A percentile compares a stretch with the other conserved stretches of the same genome.
phyloP scores from a whole-genome alignment of 352 stramenopile genomes.

The Phytopythium helicoides region DNA sequence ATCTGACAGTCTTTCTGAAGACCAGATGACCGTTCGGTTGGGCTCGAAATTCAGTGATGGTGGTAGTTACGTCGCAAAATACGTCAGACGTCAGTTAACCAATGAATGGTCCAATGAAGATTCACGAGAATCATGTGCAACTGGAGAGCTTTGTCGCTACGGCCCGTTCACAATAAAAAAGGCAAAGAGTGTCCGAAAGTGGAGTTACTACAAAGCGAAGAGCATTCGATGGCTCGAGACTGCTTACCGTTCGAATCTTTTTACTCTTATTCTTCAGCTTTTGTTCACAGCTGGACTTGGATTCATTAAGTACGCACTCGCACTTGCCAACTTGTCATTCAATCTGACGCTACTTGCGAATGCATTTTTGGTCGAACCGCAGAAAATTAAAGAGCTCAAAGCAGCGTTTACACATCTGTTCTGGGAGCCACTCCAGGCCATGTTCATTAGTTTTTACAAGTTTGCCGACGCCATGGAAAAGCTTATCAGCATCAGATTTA shows the following conservation, averaged over 20 bases:
- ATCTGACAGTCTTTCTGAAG: too few relatives aligned
- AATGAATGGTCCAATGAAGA: neutral
- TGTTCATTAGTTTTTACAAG: conserved; percentile 22
- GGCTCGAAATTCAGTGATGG: conserved; percentile 24
- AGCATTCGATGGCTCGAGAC: too few relatives aligned
- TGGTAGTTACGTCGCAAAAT: conserved; percentile 45
- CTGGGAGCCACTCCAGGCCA: conserved; percentile 13
- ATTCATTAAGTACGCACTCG: conserved; percentile 46
- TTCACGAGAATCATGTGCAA: conserved; percentile 5
- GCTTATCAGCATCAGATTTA: conserved; percentile 21
- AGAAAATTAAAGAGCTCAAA: conserved; percentile 13
- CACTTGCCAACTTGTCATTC: conserved; percentile 54
- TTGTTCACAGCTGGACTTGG: conserved; percentile 18
- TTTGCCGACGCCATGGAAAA: conserved; percentile 19
- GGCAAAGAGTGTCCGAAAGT: conserved; percentile 3
- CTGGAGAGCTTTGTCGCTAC: conserved; percentile 43
- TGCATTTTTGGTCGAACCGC: conserved; percentile 25
- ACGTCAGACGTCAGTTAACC: conserved; percentile 26
- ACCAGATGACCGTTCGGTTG: neutral
- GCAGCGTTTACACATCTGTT: conserved; percentile 16
- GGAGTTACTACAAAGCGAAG: too few relatives aligned
- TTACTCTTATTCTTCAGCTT: conserved; percentile 15
- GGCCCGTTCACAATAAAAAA: conserved; percentile 39
- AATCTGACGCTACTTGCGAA: conserved; percentile 46
- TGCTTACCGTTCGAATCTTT: conserved; percentile 13